These are phyloP conservation scores for Meyerozyma guilliermondii DNA, from an alignment of 1,139 yeast species.

Conservation along the genomic window DNA sequence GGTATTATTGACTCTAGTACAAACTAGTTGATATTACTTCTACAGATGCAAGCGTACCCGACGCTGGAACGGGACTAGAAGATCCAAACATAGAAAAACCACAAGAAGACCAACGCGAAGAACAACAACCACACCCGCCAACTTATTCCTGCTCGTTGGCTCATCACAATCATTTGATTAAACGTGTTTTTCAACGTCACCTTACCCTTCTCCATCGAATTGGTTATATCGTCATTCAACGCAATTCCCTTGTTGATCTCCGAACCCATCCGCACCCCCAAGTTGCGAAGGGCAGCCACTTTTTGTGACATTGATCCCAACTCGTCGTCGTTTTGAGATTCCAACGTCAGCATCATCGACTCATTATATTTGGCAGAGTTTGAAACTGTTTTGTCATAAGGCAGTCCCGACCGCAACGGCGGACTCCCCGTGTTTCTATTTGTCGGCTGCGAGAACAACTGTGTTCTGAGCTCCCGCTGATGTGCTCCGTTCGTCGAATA, in stretches of 20 bases:
- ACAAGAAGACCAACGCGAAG: slow-evolving; percentile 53
- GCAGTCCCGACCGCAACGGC: slow-evolving; percentile 42
- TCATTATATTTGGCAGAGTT: slow-evolving; percentile 42
- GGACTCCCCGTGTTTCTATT: slow-evolving; percentile 22
- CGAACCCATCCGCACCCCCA: slow-evolving; percentile 74
- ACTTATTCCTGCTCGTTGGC: slow-evolving; percentile 73
- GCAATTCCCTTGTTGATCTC: slow-evolving; percentile 75
- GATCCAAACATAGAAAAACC: slow-evolving; percentile 85
- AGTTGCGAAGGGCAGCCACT: slow-evolving; percentile 62
- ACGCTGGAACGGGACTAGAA: slow-evolving; percentile 19
- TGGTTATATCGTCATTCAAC: slow-evolving; percentile 53
- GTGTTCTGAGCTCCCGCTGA: slow-evolving; percentile 44
- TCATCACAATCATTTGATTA: slow-evolving; percentile 74
- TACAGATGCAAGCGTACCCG: slow-evolving; percentile 12
- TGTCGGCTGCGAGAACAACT: slow-evolving; percentile 29
- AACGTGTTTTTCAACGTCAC: slow-evolving; percentile 60
- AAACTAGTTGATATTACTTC: not conserved
- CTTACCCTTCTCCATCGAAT: slow-evolving; percentile 38
- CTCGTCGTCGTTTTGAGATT: slow-evolving; percentile 80
- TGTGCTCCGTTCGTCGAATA: slow-evolving; percentile 34
- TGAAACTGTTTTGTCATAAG: slow-evolving; percentile 41
- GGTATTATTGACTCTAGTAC: not conserved
- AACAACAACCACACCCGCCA: slow-evolving; percentile 76
- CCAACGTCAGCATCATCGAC: slow-evolving; percentile 65
- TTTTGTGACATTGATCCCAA: slow-evolving; percentile 65